Conservation (phyloP, 1,284 basidiomycete genomes). For the Tylopilus microsporus region DNA sequence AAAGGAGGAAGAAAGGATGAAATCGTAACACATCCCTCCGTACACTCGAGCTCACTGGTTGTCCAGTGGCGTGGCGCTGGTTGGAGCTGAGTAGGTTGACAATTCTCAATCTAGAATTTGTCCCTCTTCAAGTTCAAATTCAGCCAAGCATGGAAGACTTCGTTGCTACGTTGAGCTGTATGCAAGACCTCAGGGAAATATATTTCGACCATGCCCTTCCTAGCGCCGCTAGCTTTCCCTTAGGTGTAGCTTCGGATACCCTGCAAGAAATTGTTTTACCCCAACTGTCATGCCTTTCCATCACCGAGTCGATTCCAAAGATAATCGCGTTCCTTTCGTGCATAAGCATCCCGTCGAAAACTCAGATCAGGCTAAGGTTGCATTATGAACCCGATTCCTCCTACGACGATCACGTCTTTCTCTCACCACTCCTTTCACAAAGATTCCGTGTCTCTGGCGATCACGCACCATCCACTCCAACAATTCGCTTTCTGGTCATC, state of each 20-base stretch:
- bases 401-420: background rate
- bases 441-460: background rate
- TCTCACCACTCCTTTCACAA: background rate
- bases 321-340: background rate
- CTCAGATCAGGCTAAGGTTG: background rate
- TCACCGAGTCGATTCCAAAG: background rate
- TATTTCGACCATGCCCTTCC: slow-evolving; percentile 12
- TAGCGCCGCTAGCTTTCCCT: background rate
- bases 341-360: too few relatives aligned
- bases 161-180: slow-evolving; percentile 19
- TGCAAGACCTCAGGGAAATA: slow-evolving; percentile 28
- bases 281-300: background rate
- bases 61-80: slow-evolving; percentile 23
- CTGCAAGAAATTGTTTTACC: background rate
- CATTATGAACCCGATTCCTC: background rate
- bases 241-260: background rate
- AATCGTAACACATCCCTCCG: too few relatives aligned
- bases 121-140: slow-evolving; percentile 4
- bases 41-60: slow-evolving; percentile 23
- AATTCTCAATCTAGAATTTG: slow-evolving; percentile 19
- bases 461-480: background rate
- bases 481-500: background rate
- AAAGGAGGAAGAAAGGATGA: too few relatives aligned
- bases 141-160: slow-evolving; percentile 22
- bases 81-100: slow-evolving; percentile 25